Base-by-base conservation (phyloP, 768 basidiomycete genomes). In the Rhizopogon roseolus region DNA sequence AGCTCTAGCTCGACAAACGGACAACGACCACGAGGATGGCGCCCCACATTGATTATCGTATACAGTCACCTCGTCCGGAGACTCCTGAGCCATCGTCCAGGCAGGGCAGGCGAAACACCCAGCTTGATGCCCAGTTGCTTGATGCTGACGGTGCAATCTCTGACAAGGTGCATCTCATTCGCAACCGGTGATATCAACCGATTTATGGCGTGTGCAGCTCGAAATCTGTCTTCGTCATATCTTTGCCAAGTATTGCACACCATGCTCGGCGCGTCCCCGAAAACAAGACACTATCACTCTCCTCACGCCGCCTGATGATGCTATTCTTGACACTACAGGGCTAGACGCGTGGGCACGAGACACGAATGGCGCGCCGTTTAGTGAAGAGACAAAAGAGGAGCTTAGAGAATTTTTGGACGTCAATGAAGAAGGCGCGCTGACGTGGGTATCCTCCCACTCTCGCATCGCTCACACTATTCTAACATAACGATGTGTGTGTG, bases 291-390 rank as follows among this genome's bases (percentile, higher is more conserved):
- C 57, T 8, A 62, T 56, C 29, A 60, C 62, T 22, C 60, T 85
- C 37, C 72, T 79, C 16, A 66, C 65, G 7, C 82, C 85, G 6
- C 69, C 73, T 13, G 69, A 75, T 4, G 73, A 77, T 58, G 83
- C 89, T 41, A 85, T 73, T 65, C 72, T 90, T 16, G 73, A 79
- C 6, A 67, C 76, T 1, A 72, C 81, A 53, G 88, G 81, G 7
- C 68, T 92, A 49, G 89, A 91, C 66, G 74, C 75, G 41, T 93
- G 87, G 85, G 88, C 90, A 11, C 70, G 69, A 25, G 90, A 89
- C 53, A 93, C 90, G 9, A 93, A 93, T 56, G 90, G 90, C n/a
- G 75, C 77, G 38, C 82, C 86, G n/a, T 88, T 92, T 56, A 78
- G 84, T 5, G 74, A 82, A 49, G 89, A 86, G 60, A 85, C 86